Base-by-base conservation (phyloP, 2,329 filamentous ascomycete species). In the Xylaria sp. region DNA sequence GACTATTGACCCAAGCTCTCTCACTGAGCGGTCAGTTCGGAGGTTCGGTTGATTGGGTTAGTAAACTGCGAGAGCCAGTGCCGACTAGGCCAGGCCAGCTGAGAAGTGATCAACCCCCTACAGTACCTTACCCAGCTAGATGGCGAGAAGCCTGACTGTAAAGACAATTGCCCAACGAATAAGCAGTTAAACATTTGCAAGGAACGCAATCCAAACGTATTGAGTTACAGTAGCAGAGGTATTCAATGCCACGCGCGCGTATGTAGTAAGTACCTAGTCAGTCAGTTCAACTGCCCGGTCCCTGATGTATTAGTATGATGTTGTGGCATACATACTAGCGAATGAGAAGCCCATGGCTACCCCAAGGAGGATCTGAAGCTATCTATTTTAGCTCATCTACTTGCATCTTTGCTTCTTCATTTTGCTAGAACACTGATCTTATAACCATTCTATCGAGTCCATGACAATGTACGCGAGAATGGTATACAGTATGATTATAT, bases 71-170 rank as follows among this genome's bases (percentile, higher is more conserved):
- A 29, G 55, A 44, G 23, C 32, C 21, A 32, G 40, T 42, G 29
- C 59, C 47, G 60, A 60, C 37, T 44, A 44, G 23, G n/a, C 35
- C 4, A 35, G 40, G 16, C n/a, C 8, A 44, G n/a, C 48, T 55
- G 21, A 55, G 60, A 67, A 67, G 29, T 63, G 65, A 68, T 68
- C 42, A 25, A 25, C 13, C 60, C 13, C 16, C n/a, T 23, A 25
- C 16, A 23, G 9, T 27, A 25, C 54, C 18, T 23, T 57, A 6
- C 23, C 50, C 5, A 32, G 13, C 18, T 32, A 53, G 50, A 13
- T 8, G 32, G 23, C 18, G 12, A n/a, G 10, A 27, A 6, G 37
- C 16, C 18, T 3, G 10, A 9, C 6, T 32, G 27, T 9, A n/a
- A 32, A 16, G 32, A 27, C 40, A 25, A 27, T 27, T 23, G 12